Percentiles rank a stretch among this genome's conserved stretches.
Conservation (phyloP, 164 flowering plant genomes). For the Magnolia kwangsiensis region DNA sequence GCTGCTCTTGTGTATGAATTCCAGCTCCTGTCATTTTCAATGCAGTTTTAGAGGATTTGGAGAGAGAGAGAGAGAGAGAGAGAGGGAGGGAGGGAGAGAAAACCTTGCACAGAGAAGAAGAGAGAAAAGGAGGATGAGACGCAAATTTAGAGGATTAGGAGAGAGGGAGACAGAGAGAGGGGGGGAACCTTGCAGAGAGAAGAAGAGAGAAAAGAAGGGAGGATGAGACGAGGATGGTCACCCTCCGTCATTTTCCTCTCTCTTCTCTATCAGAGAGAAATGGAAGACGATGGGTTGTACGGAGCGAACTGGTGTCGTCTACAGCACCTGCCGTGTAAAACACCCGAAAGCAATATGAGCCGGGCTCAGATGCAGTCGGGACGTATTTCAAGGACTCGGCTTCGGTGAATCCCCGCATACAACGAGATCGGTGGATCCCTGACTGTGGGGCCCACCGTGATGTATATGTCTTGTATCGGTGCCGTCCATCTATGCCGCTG, state of each 20-base stretch:
- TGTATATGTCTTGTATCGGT: no score
- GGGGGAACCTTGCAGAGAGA: conserved; percentile 60
- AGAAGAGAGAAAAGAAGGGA: conserved; percentile 52
- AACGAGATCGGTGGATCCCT: no score
- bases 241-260: conserved; percentile 20
- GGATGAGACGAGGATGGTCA: conserved; percentile 57
- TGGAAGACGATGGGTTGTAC: not conserved
- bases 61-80: not conserved
- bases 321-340: not conserved
- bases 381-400: no score
- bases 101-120: conserved; percentile 64
- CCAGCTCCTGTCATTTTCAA: conserved; percentile 50
- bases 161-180: not conserved
- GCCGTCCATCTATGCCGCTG: no score
- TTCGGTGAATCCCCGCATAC: no score
- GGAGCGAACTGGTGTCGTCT: not conserved
- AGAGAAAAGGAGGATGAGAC: conserved; percentile 65
- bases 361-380: no score
- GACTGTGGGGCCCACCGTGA: no score
- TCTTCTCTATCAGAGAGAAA: not conserved
- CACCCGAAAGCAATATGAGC: no score
- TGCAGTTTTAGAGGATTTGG: not conserved
- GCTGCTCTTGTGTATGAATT: conserved; percentile 90
- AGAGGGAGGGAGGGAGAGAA: not conserved
- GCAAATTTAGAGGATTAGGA: conserved; percentile 11